Base-by-base conservation (phyloP, 768 basidiomycete species). In the Suillus discolor region DNA sequence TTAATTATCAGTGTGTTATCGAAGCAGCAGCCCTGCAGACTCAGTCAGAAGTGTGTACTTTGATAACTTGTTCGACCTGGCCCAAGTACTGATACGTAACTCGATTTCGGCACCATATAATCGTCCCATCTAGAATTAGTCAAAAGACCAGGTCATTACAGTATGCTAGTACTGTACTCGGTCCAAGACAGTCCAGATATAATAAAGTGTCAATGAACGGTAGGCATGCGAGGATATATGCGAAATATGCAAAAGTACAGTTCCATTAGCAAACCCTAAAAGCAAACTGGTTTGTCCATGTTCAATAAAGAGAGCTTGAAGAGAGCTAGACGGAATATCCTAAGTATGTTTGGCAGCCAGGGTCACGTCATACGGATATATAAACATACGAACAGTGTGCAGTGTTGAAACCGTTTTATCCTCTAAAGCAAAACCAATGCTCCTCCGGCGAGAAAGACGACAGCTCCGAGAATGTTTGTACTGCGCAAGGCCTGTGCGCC, bases 401-500 rank as follows among this genome's bases (percentile, higher is more conserved):
- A 63, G 38, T 13, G 25, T 34, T 28, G 25, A 39, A 63, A 39
- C 38, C 18, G 59, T 25, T 39, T 28, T 60, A 13, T 59, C 38
- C 45, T 45, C 74, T 80, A 88, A 65, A 83, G 71, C 39, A 82
- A 73, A 63, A 84, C 74, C 71, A 88, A 68, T 36, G 73, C 81
- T 4, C 83, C 87, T 38, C 85, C 86, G 25, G 87, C 74, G 13
- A 80, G 74, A n/a, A 83, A 72, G 6, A 80, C 85, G n/a, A 79
- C 78, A 6, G 83, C 53, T 8, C 80, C 77, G 18, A 85, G 79
- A 49, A 84, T 64, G 16, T 84, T 66, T 6, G 81, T 77, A 66
- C 84, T 85, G 47, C 79, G 79, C 45, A 88, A 79, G 1, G 80
- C 76, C 3, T 78, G 70, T 8, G 86, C 91, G 15, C 81, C 84